A percentile compares a stretch with the other conserved stretches of the same genome.
Conservation (phyloP, 352 stramenopile genomes). For the Globisporangium sylvaticum region DNA sequence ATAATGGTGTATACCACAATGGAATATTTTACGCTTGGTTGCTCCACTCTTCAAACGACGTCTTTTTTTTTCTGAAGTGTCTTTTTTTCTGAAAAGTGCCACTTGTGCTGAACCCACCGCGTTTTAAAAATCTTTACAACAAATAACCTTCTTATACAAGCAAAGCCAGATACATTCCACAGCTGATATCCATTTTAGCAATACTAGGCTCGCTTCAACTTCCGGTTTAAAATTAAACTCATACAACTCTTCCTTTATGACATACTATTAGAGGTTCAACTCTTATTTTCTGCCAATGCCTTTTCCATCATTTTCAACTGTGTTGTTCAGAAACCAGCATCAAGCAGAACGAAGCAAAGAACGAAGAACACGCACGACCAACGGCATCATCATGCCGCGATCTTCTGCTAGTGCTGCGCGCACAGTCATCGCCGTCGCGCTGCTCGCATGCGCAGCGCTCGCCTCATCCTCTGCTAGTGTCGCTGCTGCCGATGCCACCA, state of each 20-base stretch:
- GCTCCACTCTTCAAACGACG: not conserved
- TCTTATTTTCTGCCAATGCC: too few relatives aligned
- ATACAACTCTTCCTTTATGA: too few relatives aligned
- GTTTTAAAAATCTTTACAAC: too few relatives aligned
- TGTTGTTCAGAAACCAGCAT: not conserved
- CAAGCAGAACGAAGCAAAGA: not conserved
- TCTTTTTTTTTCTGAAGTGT: not conserved
- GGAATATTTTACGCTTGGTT: not conserved
- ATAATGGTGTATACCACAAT: not conserved
- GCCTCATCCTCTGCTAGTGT: not conserved
- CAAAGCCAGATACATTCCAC: too few relatives aligned
- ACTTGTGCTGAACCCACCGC: not conserved
- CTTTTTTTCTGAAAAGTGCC: not conserved
- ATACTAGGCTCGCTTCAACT: too few relatives aligned
- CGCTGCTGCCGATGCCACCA: not conserved
- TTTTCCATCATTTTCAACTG: too few relatives aligned
- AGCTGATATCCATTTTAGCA: too few relatives aligned
- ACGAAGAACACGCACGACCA: not conserved
- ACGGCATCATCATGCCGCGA: not conserved
- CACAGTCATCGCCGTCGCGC: not conserved
- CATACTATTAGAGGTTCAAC: too few relatives aligned
- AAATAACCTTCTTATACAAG: too few relatives aligned
- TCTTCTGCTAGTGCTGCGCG: not conserved
- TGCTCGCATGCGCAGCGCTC: not conserved
- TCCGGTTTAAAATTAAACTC: too few relatives aligned